A percentile compares a stretch with the other conserved stretches of the same genome.
Evolutionary conservation across 73 alveolate species (phyloP).

Genomic region (Paramecium biaurelia): DNA sequence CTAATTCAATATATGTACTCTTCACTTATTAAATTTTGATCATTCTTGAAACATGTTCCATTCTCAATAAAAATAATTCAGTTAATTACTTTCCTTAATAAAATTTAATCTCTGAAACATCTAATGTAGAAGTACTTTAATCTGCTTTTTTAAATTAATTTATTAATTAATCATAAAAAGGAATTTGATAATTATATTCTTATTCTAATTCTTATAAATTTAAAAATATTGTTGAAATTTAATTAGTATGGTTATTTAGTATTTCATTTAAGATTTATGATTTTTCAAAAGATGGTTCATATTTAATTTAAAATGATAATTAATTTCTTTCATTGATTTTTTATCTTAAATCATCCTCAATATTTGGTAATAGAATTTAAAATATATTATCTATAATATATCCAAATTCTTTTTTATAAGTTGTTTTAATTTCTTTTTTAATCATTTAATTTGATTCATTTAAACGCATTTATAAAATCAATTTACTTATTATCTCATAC

Average conservation of each 20-base stretch:
- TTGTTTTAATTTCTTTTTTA: not conserved
- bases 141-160: not conserved
- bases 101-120: not conserved
- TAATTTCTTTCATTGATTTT: not conserved
- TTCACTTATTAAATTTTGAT: not conserved
- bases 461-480: not conserved
- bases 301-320: not conserved
- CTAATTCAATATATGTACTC: not conserved
- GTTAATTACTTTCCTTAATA: not conserved
- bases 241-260: not conserved
- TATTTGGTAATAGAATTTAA: not conserved
- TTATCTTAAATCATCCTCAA: not conserved
- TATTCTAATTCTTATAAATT: not conserved
- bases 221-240: not conserved
- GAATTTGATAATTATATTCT: not conserved
- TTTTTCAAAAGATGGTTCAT: conserved; percentile 7
- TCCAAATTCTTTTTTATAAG: not conserved
- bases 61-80: not conserved
- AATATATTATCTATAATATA: not conserved
- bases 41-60: not conserved
- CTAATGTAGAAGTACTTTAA: not conserved
- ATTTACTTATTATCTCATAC: not conserved
- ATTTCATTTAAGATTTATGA: not conserved
- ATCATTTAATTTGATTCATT: not conserved
- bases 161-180: not conserved